These are phyloP conservation scores for Hirschfeldia incana DNA, from an alignment of 345 rosid species.

Conservation along the genomic window DNA sequence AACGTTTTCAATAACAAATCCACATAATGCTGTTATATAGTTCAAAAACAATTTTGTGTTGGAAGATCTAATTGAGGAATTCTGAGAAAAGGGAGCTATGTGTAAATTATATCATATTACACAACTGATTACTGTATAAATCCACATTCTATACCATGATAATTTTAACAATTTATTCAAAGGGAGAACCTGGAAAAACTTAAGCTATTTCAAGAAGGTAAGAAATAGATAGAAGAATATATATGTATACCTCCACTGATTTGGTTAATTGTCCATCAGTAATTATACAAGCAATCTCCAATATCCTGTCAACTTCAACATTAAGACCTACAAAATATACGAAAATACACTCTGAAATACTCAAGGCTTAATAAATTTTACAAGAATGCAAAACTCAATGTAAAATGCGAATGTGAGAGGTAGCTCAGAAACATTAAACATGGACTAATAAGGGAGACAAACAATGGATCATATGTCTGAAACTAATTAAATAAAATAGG, in stretches of 20 bases:
- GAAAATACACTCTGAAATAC: neutral
- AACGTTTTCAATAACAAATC: constrained; percentile 5
- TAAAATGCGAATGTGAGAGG: neutral
- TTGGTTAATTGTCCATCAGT: constrained; percentile 76
- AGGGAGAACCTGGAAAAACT: neutral
- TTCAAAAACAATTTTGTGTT: neutral
- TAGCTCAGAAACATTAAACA: no score
- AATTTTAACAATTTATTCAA: neutral
- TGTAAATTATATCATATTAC: neutral
- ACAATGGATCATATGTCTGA: neutral
- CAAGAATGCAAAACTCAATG: neutral
- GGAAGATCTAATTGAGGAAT: neutral
- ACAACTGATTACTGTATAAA: neutral
- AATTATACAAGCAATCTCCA: constrained; percentile 93
- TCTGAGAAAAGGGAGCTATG: neutral
- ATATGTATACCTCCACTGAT: constrained; percentile 63
- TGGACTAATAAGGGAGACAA: neutral
- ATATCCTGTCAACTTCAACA: constrained; percentile 74
- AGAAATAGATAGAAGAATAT: constrained; percentile 2
- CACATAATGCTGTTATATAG: neutral
- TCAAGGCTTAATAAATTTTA: neutral
- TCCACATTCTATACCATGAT: neutral
- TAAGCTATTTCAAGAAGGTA: neutral
- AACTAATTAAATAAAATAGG: neutral
- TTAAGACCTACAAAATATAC: constrained; percentile 61